phyloP scores from a whole-genome alignment of 2,329 filamentous ascomycete species.

The Chaetomium globosum region DNA sequence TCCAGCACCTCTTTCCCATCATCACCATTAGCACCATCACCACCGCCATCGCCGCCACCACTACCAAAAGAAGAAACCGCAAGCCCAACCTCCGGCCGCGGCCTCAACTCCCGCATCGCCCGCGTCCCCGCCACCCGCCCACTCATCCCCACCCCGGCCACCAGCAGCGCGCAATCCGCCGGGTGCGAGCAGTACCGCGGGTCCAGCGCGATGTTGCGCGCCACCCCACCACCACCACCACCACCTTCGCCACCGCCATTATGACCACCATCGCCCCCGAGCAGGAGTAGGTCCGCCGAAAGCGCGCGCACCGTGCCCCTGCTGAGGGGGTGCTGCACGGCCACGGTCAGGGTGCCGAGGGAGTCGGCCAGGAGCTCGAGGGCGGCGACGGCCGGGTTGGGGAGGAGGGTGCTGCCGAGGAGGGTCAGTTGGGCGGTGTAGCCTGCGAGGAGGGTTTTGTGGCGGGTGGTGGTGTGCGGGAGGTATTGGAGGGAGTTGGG shows the following conservation, averaged over 20 bases:
- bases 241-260: background rate
- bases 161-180: conserved; percentile 51
- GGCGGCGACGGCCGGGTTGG: conserved; percentile 31
- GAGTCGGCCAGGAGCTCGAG: conserved; percentile 39
- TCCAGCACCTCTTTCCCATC: conserved; percentile 33
- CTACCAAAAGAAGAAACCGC: too few species aligned
- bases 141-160: conserved; percentile 50
- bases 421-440: background rate
- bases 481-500: background rate
- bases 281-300: background rate
- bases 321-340: conserved; percentile 35
- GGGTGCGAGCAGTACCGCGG: conserved; percentile 54
- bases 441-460: background rate
- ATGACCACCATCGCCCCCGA: background rate
- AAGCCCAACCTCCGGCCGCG: background rate
- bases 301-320: conserved; percentile 50
- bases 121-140: conserved; percentile 41
- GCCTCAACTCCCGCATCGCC: conserved; percentile 27
- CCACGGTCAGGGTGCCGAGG: conserved; percentile 35
- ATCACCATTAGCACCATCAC: conserved; percentile 17
- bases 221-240: conserved; percentile 46
- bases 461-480: background rate
- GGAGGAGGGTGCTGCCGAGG: background rate
- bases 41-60: conserved; percentile 29
- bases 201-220: conserved; percentile 51